These are phyloP conservation scores for Paecilomyces formosus DNA, from an alignment of 2,329 filamentous ascomycete genomes.

Conservation along the genomic window DNA sequence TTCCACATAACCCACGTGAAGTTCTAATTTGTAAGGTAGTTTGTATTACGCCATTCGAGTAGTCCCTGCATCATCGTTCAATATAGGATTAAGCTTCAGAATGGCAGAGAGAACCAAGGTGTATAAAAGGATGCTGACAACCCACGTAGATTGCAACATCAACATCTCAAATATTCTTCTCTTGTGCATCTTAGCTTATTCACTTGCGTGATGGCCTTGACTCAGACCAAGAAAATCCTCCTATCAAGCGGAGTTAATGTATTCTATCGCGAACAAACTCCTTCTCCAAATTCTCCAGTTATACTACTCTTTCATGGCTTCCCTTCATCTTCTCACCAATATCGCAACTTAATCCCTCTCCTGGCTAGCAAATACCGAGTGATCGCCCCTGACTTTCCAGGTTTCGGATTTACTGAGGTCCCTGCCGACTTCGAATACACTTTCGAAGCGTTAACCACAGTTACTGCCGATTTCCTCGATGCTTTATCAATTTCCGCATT, in stretches of 20 bases:
- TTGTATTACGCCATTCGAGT: neutral
- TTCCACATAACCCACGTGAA: neutral
- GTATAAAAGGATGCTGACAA: neutral
- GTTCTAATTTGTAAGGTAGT: neutral
- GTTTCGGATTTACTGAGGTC: slow-evolving; percentile 51
- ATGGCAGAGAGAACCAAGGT: neutral
- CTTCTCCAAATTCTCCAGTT: slow-evolving; percentile 23
- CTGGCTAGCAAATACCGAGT: slow-evolving; percentile 36
- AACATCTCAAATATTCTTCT: neutral
- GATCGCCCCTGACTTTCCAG: slow-evolving; percentile 53
- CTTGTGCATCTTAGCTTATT: neutral
- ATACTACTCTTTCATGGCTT: slow-evolving; percentile 43
- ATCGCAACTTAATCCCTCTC: slow-evolving; percentile 38
- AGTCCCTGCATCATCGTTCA: neutral
- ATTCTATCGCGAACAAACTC: slow-evolving; percentile 33
- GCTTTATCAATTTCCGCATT: slow-evolving; percentile 41
- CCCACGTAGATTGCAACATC: neutral
- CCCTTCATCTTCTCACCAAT: slow-evolving; percentile 40
- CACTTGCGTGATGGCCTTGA: neutral
- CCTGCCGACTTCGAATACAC: slow-evolving; percentile 45
- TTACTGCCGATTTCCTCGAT: slow-evolving; percentile 44
- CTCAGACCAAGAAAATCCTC: neutral
- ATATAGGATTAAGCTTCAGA: neutral
- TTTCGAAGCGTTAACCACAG: slow-evolving; percentile 45
- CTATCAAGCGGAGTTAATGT: slow-evolving; percentile 12